Percentiles rank a stretch among this genome's conserved stretches.
phyloP scores from a whole-genome alignment of 345 rosid species.

The Boechera divaricarpa region DNA sequence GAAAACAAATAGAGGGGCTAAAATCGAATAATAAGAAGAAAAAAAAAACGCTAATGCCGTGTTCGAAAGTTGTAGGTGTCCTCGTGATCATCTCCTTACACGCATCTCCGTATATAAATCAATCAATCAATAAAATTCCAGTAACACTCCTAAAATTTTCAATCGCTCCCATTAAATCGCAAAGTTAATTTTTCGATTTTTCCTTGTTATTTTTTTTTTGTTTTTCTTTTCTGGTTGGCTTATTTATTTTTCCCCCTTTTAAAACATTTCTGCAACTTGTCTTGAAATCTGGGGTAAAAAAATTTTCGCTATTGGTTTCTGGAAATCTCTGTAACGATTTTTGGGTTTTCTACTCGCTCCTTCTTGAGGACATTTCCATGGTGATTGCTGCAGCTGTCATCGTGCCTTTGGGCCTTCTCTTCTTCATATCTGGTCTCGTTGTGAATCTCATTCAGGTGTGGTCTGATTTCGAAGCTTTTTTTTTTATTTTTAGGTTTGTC shows the following conservation, averaged over 20 bases:
- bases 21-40: background rate
- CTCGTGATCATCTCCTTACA: slow-evolving; percentile 41
- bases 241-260: background rate
- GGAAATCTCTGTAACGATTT: slow-evolving; percentile 30
- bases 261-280: slow-evolving; percentile 24
- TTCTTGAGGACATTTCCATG: slow-evolving; percentile 49
- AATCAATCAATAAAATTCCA: slow-evolving; percentile 27
- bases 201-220: no score
- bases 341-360: background rate
- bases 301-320: slow-evolving; percentile 18
- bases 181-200: slow-evolving; percentile 19
- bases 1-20: background rate
- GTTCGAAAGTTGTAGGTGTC: slow-evolving; percentile 20
- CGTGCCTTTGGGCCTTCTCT: slow-evolving; percentile 82
- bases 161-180: slow-evolving; percentile 29
- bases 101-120: slow-evolving; percentile 31
- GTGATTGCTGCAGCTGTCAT: slow-evolving; percentile 79
- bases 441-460: slow-evolving; percentile 97
- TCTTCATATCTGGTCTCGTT: slow-evolving; percentile 84
- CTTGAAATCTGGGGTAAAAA: slow-evolving; percentile 31
- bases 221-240: slow-evolving; percentile 8
- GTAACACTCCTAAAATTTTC: background rate
- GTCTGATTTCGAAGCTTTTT: slow-evolving; percentile 21
- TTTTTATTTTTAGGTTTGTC: background rate
- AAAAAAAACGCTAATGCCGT: slow-evolving; percentile 32